These are phyloP conservation scores for Verruconis gallopava DNA, from an alignment of 2,329 filamentous ascomycete genomes.

Conservation along the genomic window DNA sequence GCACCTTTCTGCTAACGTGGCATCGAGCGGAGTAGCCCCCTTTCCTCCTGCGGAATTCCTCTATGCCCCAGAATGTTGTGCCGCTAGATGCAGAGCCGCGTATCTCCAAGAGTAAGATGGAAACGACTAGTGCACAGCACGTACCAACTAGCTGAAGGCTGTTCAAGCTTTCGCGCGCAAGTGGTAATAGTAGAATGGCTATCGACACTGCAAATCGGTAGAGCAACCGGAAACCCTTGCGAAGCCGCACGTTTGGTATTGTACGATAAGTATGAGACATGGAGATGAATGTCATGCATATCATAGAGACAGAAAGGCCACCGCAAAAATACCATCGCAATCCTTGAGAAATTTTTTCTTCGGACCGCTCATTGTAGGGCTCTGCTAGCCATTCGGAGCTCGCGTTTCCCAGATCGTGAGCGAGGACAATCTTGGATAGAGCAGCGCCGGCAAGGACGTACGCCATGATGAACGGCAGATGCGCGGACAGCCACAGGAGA, in stretches of 20 bases:
- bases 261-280: constrained; percentile 43
- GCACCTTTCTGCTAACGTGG: constrained; percentile 18
- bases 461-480: constrained; percentile 50
- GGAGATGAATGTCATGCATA: constrained; percentile 43
- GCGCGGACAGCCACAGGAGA: constrained; percentile 41
- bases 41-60: constrained; percentile 13
- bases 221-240: constrained; percentile 37
- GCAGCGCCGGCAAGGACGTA: constrained; percentile 48
- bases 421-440: constrained; percentile 45
- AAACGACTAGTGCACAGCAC: constrained; percentile 25
- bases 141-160: constrained; percentile 26
- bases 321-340: constrained; percentile 52
- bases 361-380: constrained; percentile 36
- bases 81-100: constrained; percentile 20
- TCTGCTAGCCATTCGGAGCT: constrained; percentile 38
- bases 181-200: constrained; percentile 42
- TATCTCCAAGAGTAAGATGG: constrained; percentile 24
- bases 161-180: constrained; percentile 29
- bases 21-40: constrained; percentile 22
- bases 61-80: constrained; percentile 17
- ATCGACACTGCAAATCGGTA: constrained; percentile 39
- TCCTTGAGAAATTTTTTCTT: constrained; percentile 37
- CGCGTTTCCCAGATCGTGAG: constrained; percentile 39
- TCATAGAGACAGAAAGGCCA: constrained; percentile 44
- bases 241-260: constrained; percentile 35